Conservation (phyloP, 2,329 filamentous ascomycete genomes). For the Arthrobotrys sphaeroides region DNA sequence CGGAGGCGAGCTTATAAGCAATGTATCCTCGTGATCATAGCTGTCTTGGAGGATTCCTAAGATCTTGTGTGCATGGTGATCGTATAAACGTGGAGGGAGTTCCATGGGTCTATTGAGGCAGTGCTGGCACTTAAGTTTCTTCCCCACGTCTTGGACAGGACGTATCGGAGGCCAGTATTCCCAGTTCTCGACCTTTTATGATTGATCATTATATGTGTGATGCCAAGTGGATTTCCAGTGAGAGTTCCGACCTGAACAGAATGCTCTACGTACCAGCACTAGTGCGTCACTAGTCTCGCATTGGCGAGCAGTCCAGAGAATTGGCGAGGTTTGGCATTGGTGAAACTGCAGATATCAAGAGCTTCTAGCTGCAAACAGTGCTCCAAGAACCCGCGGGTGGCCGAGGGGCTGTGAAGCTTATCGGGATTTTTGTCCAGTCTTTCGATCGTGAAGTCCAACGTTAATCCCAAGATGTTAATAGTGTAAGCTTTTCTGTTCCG, state of each 20-base stretch:
- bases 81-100: slow-evolving; percentile 1
- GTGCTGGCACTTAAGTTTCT: slow-evolving; percentile 7
- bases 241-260: slow-evolving; percentile 1
- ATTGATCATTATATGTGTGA: slow-evolving; percentile 4
- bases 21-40: slow-evolving; percentile 23
- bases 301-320: slow-evolving; percentile 24
- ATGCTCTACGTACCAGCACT: not conserved
- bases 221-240: slow-evolving; percentile 5
- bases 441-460: not conserved
- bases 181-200: not conserved
- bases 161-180: slow-evolving; percentile 12
- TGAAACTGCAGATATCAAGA: slow-evolving; percentile 5
- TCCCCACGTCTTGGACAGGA: slow-evolving; percentile 20
- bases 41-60: not conserved
- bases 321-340: slow-evolving; percentile 30
- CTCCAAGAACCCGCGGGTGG: slow-evolving; percentile 5
- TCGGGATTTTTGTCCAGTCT: slow-evolving; percentile 11
- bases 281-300: slow-evolving; percentile 15
- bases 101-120: slow-evolving; percentile 21
- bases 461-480: slow-evolving; percentile 21
- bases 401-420: slow-evolving; percentile 50
- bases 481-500: slow-evolving; percentile 13
- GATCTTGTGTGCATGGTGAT: slow-evolving; percentile 1
- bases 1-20: slow-evolving; percentile 18
- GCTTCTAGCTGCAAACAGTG: slow-evolving; percentile 1